A percentile compares a stretch with the other conserved stretches of the same genome.
These are phyloP conservation scores for Pestalotiopsis sp. DNA, from an alignment of 2,329 filamentous ascomycete genomes.

Conservation along the genomic window DNA sequence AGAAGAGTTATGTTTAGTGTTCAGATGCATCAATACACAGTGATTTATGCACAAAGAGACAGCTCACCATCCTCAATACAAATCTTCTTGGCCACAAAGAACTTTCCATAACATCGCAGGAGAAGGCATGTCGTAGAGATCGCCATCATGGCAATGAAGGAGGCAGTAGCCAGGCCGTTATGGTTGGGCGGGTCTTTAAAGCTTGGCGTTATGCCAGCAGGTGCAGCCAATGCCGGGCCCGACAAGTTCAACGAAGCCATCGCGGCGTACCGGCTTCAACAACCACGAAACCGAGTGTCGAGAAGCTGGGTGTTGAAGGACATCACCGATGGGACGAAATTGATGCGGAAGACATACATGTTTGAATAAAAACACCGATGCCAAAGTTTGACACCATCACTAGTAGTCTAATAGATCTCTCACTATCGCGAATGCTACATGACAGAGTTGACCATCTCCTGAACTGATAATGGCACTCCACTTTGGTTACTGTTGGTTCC, in stretches of 20 bases:
- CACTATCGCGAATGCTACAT: too few relatives aligned
- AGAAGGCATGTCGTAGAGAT: slow-evolving; percentile 7
- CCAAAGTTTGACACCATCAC: too few relatives aligned
- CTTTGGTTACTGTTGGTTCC: too few relatives aligned
- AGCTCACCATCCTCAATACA: slow-evolving; percentile 1
- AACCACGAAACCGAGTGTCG: too few relatives aligned
- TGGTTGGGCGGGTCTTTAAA: slow-evolving; percentile 11
- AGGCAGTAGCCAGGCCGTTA: slow-evolving; percentile 1
- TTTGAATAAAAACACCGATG: too few relatives aligned
- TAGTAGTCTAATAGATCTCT: too few relatives aligned
- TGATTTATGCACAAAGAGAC: accelerated
- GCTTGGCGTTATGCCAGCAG: slow-evolving; percentile 6
- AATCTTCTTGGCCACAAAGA: neutral
- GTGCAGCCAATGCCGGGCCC: slow-evolving; percentile 11
- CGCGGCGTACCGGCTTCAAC: too few relatives aligned
- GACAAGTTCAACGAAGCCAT: neutral
- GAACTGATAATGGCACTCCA: too few relatives aligned
- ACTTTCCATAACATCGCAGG: neutral
- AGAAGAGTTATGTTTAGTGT: neutral
- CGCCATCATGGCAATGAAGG: neutral
- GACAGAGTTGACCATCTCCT: too few relatives aligned
- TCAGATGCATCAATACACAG: neutral
- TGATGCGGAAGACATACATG: too few relatives aligned
- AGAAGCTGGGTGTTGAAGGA: too few relatives aligned
- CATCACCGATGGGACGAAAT: too few relatives aligned